phyloP scores from a whole-genome alignment of 371 early-diverging fungal genomes.

The Sporodiniella umbellata region DNA sequence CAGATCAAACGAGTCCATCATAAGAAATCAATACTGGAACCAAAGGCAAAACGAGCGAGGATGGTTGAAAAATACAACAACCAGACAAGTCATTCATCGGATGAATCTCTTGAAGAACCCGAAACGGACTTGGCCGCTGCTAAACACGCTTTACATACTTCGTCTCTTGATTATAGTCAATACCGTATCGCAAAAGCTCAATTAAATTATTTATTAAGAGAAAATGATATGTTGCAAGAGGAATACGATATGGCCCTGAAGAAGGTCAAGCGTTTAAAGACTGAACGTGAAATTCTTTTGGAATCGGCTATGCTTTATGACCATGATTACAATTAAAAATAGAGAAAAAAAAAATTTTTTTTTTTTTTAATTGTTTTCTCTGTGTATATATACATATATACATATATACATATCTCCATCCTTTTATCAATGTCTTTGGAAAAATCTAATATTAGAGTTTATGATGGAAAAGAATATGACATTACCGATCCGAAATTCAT shows the following conservation, averaged over 20 bases:
- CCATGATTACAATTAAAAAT: slow-evolving; percentile 3
- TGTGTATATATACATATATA: too few relatives aligned
- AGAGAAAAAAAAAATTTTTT: background rate
- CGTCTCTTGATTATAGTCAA: slow-evolving; percentile 41
- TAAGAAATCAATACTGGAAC: background rate
- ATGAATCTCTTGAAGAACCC: too few relatives aligned
- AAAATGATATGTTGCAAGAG: slow-evolving; percentile 53
- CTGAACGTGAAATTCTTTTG: slow-evolving; percentile 50
- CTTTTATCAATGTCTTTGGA: background rate
- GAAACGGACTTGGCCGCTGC: too few relatives aligned
- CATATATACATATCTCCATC: too few relatives aligned
- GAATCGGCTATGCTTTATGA: slow-evolving; percentile 45
- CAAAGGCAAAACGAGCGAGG: slow-evolving; percentile 1
- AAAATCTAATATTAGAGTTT: slow-evolving; percentile 19
- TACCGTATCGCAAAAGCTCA: slow-evolving; percentile 51
- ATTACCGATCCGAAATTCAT: slow-evolving; percentile 42
- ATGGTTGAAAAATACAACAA: background rate
- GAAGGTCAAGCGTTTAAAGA: slow-evolving; percentile 45
- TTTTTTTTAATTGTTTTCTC: background rate
- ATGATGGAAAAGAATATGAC: slow-evolving; percentile 34
- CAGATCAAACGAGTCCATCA: background rate
- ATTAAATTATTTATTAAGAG: slow-evolving; percentile 50
- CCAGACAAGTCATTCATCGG: too few relatives aligned
- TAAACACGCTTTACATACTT: too few relatives aligned
- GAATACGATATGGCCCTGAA: slow-evolving; percentile 48